Percentiles rank a stretch among this genome's conserved stretches.
Evolutionary conservation across 225 moss, liverwort and hornwort genomes (phyloP).

Genomic region (Pseudoscleropodium purum): DNA sequence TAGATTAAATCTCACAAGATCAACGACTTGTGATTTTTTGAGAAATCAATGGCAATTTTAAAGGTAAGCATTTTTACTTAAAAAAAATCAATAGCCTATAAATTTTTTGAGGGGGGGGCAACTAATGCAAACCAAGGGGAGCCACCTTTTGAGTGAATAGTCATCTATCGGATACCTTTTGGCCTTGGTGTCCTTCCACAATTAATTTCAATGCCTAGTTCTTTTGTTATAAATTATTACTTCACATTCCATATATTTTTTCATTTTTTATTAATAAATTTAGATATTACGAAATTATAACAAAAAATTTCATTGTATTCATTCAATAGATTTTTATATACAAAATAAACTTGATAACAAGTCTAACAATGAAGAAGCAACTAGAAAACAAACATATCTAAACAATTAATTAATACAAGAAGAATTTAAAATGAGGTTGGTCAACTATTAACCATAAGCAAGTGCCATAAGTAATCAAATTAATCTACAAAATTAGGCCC

Average conservation of each 20-base stretch:
- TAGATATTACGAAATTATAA: not conserved
- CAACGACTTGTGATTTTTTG: too few relatives aligned
- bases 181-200: not conserved
- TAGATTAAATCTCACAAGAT: too few relatives aligned
- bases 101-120: too few relatives aligned
- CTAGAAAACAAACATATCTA: not conserved
- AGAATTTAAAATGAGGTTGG: not conserved
- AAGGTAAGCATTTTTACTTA: too few relatives aligned
- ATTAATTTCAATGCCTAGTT: not conserved
- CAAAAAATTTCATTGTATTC: not conserved
- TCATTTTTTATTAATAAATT: not conserved
- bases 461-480: not conserved
- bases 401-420: not conserved
- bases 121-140: too few relatives aligned
- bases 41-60: too few relatives aligned
- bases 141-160: too few relatives aligned
- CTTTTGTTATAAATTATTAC: not conserved
- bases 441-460: not conserved
- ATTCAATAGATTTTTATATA: not conserved
- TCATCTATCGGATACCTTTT: too few relatives aligned
- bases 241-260: not conserved
- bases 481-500: not conserved
- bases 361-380: not conserved
- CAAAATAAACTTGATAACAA: not conserved
- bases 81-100: too few relatives aligned